phyloP scores from a whole-genome alignment of 352 stramenopile species.

The Phytophthora pistaciae region DNA sequence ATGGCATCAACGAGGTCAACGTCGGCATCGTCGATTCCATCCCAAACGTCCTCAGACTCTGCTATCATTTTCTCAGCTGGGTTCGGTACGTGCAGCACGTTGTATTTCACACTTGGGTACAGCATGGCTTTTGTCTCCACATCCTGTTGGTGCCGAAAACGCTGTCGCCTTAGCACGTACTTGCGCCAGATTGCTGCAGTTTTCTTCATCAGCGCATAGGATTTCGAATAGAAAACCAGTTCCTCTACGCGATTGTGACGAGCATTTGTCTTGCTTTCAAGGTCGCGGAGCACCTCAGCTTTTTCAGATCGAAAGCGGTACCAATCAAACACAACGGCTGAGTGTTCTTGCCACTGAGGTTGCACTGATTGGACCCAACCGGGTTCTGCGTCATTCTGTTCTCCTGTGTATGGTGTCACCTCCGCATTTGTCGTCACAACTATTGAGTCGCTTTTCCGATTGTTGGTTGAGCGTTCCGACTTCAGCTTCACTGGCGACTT shows the following conservation, averaged over 20 bases:
- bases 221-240: constrained; percentile 63
- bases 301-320: constrained; percentile 40
- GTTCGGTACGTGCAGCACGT: constrained; percentile 39
- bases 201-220: constrained; percentile 58
- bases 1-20: constrained; percentile 27
- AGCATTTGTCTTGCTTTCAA: constrained; percentile 1
- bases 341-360: constrained; percentile 30
- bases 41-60: constrained; percentile 10
- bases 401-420: not conserved
- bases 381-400: not conserved
- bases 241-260: constrained; percentile 22
- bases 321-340: constrained; percentile 37
- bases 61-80: constrained; percentile 18
- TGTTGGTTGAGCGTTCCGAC: not conserved
- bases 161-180: constrained; percentile 30
- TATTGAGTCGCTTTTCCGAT: constrained; percentile 8
- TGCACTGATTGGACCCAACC: constrained; percentile 26
- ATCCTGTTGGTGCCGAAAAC: constrained; percentile 25
- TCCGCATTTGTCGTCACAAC: not conserved
- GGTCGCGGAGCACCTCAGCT: constrained; percentile 16
- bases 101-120: constrained; percentile 28
- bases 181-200: constrained; percentile 53
- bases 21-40: constrained; percentile 23
- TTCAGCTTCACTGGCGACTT: constrained; percentile 2
- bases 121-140: constrained; percentile 23